Evolutionary conservation across 352 stramenopile species (phyloP).

Genomic region (Pseudoperonospora humuli): DNA sequence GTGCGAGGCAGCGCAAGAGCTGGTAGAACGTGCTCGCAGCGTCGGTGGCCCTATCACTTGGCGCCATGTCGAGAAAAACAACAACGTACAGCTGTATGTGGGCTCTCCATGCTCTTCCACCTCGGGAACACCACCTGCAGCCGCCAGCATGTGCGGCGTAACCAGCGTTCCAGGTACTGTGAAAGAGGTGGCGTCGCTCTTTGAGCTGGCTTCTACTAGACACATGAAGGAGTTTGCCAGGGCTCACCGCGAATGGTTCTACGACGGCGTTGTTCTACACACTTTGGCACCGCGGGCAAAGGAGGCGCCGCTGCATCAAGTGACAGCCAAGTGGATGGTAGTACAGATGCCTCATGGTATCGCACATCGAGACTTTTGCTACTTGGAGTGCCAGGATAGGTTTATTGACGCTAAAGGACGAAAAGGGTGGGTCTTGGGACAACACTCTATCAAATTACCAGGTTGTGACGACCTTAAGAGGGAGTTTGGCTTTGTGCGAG

Average conservation of each 20-base stretch:
- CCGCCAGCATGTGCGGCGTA: slow-evolving; percentile 70
- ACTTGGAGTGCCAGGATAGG: slow-evolving; percentile 80
- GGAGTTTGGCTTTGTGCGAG: slow-evolving; percentile 70
- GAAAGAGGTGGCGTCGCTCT: slow-evolving; percentile 65
- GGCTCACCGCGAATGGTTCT: slow-evolving; percentile 54
- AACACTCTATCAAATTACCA: slow-evolving; percentile 78
- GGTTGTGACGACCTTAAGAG: slow-evolving; percentile 65
- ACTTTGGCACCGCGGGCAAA: slow-evolving; percentile 53
- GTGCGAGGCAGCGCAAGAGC: slow-evolving; percentile 68
- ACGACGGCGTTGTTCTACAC: slow-evolving; percentile 65
- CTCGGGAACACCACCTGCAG: slow-evolving; percentile 14
- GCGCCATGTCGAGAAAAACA: slow-evolving; percentile 69
- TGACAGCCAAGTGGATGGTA: slow-evolving; percentile 79
- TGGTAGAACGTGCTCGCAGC: slow-evolving; percentile 62
- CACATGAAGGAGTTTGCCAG: slow-evolving; percentile 66
- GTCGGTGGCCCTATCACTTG: slow-evolving; percentile 57
- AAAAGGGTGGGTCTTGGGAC: slow-evolving; percentile 77
- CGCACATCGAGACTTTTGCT: slow-evolving; percentile 69
- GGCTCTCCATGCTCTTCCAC: slow-evolving; percentile 34
- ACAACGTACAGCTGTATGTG: slow-evolving; percentile 70
- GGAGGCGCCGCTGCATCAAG: slow-evolving; percentile 74
- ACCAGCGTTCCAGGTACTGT: slow-evolving; percentile 60
- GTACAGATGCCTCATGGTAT: slow-evolving; percentile 48
- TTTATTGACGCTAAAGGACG: slow-evolving; percentile 74
- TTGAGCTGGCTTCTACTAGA: slow-evolving; percentile 51